phyloP scores from a whole-genome alignment of 768 basidiomycete species.

The Rhizopogon vinicolor region DNA sequence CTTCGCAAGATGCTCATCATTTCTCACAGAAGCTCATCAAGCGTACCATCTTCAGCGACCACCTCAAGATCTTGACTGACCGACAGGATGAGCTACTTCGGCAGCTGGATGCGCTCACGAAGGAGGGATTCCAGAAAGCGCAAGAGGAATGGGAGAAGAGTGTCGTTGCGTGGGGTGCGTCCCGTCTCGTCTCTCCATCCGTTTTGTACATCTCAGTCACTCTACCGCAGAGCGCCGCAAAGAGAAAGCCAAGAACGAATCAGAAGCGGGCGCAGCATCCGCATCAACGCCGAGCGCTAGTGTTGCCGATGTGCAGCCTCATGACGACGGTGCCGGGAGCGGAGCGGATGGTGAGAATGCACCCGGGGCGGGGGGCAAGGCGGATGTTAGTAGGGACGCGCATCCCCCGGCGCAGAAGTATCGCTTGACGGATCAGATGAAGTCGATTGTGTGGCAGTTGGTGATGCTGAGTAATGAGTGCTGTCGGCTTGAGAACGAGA shows the following conservation, averaged over 20 bases:
- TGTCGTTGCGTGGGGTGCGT: conserved; percentile 63
- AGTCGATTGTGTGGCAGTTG: conserved; percentile 72
- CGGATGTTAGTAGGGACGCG: conserved; percentile 30
- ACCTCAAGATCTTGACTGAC: conserved; percentile 58
- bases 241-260: conserved; percentile 45
- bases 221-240: conserved; percentile 41
- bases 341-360: conserved; percentile 21
- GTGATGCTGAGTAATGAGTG: conserved; percentile 81
- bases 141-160: conserved; percentile 75
- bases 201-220: no score
- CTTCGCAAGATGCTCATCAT: conserved; percentile 4
- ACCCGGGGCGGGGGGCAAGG: conserved; percentile 13
- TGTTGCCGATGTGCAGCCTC: conserved; percentile 11
- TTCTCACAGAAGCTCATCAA: conserved; percentile 81
- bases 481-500: conserved; percentile 63
- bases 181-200: not conserved
- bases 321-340: conserved; percentile 28
- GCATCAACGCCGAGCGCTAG: conserved; percentile 19
- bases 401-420: conserved; percentile 78
- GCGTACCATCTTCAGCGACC: conserved; percentile 77
- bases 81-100: conserved; percentile 66
- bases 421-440: conserved; percentile 77
- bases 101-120: conserved; percentile 57
- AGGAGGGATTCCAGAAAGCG: conserved; percentile 63
- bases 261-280: conserved; percentile 26